Percentiles rank a stretch among this genome's conserved stretches.
Conservation (phyloP, 2,329 filamentous ascomycete species). For the Colletotrichum somersetense region DNA sequence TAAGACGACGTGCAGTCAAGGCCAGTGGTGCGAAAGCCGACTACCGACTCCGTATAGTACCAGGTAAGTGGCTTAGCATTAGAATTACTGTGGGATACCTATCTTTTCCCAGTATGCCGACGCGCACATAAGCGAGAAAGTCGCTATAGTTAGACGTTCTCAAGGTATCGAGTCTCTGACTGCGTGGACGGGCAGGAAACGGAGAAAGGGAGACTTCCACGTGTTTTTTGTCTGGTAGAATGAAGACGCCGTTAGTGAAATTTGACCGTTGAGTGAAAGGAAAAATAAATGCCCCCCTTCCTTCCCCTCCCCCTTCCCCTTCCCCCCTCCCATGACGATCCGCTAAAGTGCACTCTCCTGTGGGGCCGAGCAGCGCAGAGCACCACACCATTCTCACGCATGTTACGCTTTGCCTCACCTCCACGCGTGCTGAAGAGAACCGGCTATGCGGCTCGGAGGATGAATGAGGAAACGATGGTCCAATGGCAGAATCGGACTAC, state of each 20-base stretch:
- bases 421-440: background rate
- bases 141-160: background rate
- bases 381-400: background rate
- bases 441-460: slow-evolving; percentile 13
- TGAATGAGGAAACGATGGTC: background rate
- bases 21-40: slow-evolving; percentile 9
- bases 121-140: background rate
- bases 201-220: slow-evolving; percentile 6
- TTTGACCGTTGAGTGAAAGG: slow-evolving; percentile 4
- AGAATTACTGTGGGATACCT: slow-evolving; percentile 18
- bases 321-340: slow-evolving; percentile 12
- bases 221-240: slow-evolving; percentile 14
- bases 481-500: slow-evolving; percentile 16
- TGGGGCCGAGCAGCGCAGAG: background rate
- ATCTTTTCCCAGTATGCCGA: slow-evolving; percentile 3
- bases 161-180: background rate
- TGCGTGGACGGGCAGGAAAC: background rate
- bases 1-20: slow-evolving; percentile 11
- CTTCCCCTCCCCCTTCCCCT: no score
- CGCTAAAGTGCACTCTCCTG: slow-evolving; percentile 9
- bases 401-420: background rate
- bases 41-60: slow-evolving; percentile 7
- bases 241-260: slow-evolving; percentile 4
- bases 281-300: background rate
- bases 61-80: slow-evolving; percentile 1